These are phyloP conservation scores for Leishmania aethiopica DNA, from an alignment of 208 protist genomes.

Conservation along the genomic window DNA sequence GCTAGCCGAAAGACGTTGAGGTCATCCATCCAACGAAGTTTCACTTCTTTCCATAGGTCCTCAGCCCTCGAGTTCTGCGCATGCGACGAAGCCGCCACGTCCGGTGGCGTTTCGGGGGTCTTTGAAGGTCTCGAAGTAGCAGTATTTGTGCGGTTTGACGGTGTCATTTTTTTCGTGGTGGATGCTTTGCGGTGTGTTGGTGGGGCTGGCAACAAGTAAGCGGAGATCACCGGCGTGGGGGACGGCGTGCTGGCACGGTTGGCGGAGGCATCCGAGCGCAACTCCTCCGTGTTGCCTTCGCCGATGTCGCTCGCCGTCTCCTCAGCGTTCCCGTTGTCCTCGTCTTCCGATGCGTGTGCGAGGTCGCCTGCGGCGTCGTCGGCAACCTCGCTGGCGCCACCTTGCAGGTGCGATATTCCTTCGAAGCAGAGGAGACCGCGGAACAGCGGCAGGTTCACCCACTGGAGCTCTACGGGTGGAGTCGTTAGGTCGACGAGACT, in stretches of 20 bases:
- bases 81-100: background rate
- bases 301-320: background rate
- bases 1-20: conserved; percentile 35
- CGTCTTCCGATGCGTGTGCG: background rate
- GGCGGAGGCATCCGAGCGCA: background rate
- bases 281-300: background rate
- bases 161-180: background rate
- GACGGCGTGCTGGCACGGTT: background rate
- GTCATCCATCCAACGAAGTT: conserved; percentile 46
- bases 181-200: background rate
- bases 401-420: conserved; percentile 27
- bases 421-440: conserved; percentile 68
- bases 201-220: background rate
- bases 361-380: too few relatives aligned
- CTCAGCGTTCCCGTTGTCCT: background rate
- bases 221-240: background rate
- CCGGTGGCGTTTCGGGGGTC: background rate
- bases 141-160: background rate
- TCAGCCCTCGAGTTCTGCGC: conserved; percentile 2
- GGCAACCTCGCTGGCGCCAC: background rate
- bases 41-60: conserved; percentile 35
- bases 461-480: conserved; percentile 7
- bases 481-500: background rate
- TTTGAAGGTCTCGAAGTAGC: background rate
- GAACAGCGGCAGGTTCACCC: conserved; percentile 50